Evolutionary conservation across 2,329 filamentous ascomycete species (phyloP), one percentile per base, ranked within the genome.

Genomic region (Leptographium wingfieldii): DNA sequence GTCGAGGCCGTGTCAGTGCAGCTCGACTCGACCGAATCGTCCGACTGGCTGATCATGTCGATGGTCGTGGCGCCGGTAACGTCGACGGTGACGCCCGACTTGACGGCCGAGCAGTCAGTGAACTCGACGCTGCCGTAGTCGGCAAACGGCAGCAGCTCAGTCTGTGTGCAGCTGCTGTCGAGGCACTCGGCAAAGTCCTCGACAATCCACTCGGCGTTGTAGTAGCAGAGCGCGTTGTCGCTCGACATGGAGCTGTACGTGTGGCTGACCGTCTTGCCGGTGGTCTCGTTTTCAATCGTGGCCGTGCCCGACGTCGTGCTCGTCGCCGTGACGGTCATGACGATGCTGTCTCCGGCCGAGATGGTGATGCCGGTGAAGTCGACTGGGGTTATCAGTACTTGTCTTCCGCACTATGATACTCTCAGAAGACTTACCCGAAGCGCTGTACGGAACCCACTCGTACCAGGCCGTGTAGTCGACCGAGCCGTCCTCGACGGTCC

Each of bases 191-290:
- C 64, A 38, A 67, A 69, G 61, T 68, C 66, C 61, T 68, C 67
- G 40, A 68, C 59, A 25, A 70, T 67, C 68, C 68, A 69, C 56
- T 68, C 67, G 48, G 65, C 66, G 57, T 68, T 67, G 54, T 59
- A 38, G 29, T 65, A 64, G 60, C 68, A 70, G 25, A 71, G 66
- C 38, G 65, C 61, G 19, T 51, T 40, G n/a, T 43, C 19, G 49
- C 40, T 55, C 11, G 33, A 19, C 58, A 80, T 79, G 7, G 71
- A 74, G 19, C 31, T 22, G 25, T 61, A 64, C 14, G 43, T 56
- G 69, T 84, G 77, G 25, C 73, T 76, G 35, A 79, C 79, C 9
- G 68, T 74, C 66, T 77, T 68, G 38, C 79, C 79, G 7, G 73
- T 81, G 22, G 58, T 55, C 35, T 65, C 63, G 61, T 66, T 65